Conservation (phyloP, 805 yeast genomes). For the Candida sakaeoensis region DNA sequence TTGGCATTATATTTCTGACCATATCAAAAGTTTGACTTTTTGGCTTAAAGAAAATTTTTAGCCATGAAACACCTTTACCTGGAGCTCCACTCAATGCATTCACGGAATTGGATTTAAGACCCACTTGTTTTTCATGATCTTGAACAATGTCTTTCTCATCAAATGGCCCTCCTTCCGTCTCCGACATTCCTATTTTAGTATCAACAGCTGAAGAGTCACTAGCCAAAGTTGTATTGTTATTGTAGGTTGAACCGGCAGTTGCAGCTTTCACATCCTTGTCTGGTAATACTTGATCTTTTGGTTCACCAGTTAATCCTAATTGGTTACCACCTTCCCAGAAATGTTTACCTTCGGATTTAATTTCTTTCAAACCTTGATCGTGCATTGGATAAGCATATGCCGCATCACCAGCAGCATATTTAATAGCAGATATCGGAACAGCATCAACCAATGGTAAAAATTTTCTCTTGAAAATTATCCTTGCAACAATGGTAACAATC, state of each 20-base stretch:
- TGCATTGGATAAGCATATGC: constrained; percentile 51
- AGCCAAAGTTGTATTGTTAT: constrained; percentile 3
- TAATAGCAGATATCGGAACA: constrained; percentile 66
- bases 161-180: constrained; percentile 11
- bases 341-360: constrained; percentile 48
- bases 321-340: constrained; percentile 45
- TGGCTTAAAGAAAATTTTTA: constrained; percentile 45
- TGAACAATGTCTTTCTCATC: constrained; percentile 22
- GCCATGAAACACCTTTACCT: constrained; percentile 23
- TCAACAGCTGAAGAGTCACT: constrained; percentile 10
- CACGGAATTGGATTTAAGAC: constrained; percentile 6
- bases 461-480: constrained; percentile 53
- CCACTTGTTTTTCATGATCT: constrained; percentile 16
- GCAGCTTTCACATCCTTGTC: constrained; percentile 4
- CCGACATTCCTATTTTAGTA: constrained; percentile 7
- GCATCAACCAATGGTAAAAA: constrained; percentile 63
- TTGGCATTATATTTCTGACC: constrained; percentile 45
- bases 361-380: constrained; percentile 64
- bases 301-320: constrained; percentile 24
- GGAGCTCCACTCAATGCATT: constrained; percentile 16
- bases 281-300: constrained; percentile 4
- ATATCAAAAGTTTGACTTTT: constrained; percentile 43
- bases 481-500: constrained; percentile 55
- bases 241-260: not conserved
- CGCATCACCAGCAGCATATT: constrained; percentile 42